phyloP scores from a whole-genome alignment of 495 filamentous ascomycete species.

The Aspergillus incahuasiensis region DNA sequence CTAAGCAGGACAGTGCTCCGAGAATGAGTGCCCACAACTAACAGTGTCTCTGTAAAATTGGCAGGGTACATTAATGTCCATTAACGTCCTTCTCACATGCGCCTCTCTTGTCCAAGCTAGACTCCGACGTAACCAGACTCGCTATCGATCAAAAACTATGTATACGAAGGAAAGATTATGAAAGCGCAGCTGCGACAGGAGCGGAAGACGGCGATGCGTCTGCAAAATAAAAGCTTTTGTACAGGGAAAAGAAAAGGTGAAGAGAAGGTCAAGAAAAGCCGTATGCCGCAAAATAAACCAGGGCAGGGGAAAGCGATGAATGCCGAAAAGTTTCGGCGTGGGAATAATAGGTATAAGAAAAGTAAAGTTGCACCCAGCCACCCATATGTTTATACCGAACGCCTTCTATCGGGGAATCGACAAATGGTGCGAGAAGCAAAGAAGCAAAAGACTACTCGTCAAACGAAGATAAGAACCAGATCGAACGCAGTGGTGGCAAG shows the following conservation, averaged over 20 bases:
- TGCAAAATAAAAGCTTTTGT: conserved; percentile 35
- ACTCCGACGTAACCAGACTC: conserved; percentile 8
- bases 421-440: conserved; percentile 15
- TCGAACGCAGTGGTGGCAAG: conserved; percentile 20
- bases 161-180: conserved; percentile 16
- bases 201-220: conserved; percentile 18
- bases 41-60: conserved; percentile 23
- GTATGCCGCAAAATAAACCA: conserved; percentile 19
- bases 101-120: conserved; percentile 12
- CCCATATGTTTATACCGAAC: conserved; percentile 38
- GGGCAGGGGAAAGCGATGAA: conserved; percentile 9
- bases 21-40: conserved; percentile 15
- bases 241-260: conserved; percentile 21
- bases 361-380: conserved; percentile 30
- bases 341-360: conserved; percentile 14
- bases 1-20: background rate
- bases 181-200: conserved; percentile 18
- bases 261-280: conserved; percentile 11
- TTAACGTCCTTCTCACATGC: conserved; percentile 20
- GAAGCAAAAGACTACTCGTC: conserved; percentile 34
- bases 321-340: conserved; percentile 1
- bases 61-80: conserved; percentile 31
- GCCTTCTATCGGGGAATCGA: conserved; percentile 48
- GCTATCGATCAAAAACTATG: conserved; percentile 9
- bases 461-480: conserved; percentile 26